Evolutionary conservation across 164 flowering plant species (phyloP), one percentile per base, ranked within the genome.

Genomic region (Liriodendron chinense): DNA sequence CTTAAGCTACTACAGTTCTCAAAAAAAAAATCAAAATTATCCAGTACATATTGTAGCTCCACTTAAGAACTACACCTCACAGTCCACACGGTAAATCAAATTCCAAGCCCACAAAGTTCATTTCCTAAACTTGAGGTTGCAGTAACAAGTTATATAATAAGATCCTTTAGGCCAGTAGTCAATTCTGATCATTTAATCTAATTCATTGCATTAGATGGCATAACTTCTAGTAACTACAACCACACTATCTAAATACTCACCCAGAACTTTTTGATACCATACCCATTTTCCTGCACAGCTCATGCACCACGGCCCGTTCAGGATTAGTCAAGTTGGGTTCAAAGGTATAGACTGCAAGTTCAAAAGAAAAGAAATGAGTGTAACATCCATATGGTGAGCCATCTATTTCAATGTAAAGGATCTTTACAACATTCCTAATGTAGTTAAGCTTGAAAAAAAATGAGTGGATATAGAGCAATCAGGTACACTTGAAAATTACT

Each of bases 231-330:
- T 34, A 34, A 7, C 43, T 34, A 34, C 43, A 34, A 34, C 43
- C 43, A 34, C 43, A 2, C 18, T 9, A 69, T 43, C 3, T 47
- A 7, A 43, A 50, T 9, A 86, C 95, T 88, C 73, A 96, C 99
- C 99, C 97, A 6, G 85, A 77, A 82, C 98, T 94, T 86, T 88
- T 92, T 34, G 98, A 96, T 47, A 1, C 68, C 93, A 96, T 57
- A n/a, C 97, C 97, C 94, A 90, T 85, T 83, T 88, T 90, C 82
- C 83, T 82, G 85, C 91, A 85, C 24, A 82, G 49, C n/a, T 47
- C 49, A 86, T 94, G 99, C 78, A 96, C 91, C 23, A 78, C 78
- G 64, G 90, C 94, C 57, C 98, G 91, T 57, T 94, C 97, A n/a
- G 12, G 28, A 68, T 89, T 92, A n/a, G 86, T 74, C 34, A 96